Evolutionary conservation across 2,329 filamentous ascomycete species (phyloP), one percentile per base, ranked within the genome.

Genomic region (Neurospora sp.): DNA sequence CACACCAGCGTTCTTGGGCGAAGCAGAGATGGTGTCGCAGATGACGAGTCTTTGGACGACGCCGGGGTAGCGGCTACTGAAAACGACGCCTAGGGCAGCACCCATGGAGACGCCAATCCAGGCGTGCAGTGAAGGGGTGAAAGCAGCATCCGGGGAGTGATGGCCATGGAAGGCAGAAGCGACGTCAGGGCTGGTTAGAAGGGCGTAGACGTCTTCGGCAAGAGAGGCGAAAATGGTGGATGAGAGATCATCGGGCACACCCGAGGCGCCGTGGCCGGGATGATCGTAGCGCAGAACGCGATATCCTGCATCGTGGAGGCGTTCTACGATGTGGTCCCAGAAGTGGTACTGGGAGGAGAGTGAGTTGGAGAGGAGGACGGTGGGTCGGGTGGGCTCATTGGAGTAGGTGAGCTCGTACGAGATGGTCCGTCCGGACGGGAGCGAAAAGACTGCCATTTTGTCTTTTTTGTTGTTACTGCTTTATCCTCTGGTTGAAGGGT

Each of bases 101-200:
- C 82, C 82, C 80, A 84, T 82, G 11, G 81, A 83, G 0, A 83
- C 81, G 1, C 82, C 82, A 8, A 84, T 75, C 82, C 81, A 84
- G 3, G 79, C 78, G 69, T 81, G 75, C 6, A 82, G 70, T 15
- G 23, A 58, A 38, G 68, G 68, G n/a, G 38, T 33, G 15, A 62
- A 62, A 62, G 52, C 52, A 10, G 52, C 52, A 43, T 58, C 38
- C 10, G 67, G 67, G 38, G 58, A 19, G 58, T 69, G 68, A 15
- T 19, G 23, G 67, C 42, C 43, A 1, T 39, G 40, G 36, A 68
- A 68, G 52, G 33, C 40, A 7, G 72, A 76, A 5, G 71, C 66
- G 39, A 82, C 76, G 7, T 73, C 72, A 3, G 82, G 76, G 17
- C 77, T 71, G 1, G 72, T 66, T 1, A 83, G 73, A 4, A 83